A percentile compares a stretch with the other conserved stretches of the same genome.
phyloP scores from a whole-genome alignment of 805 yeast species.

The Teunomyces pallodes region DNA sequence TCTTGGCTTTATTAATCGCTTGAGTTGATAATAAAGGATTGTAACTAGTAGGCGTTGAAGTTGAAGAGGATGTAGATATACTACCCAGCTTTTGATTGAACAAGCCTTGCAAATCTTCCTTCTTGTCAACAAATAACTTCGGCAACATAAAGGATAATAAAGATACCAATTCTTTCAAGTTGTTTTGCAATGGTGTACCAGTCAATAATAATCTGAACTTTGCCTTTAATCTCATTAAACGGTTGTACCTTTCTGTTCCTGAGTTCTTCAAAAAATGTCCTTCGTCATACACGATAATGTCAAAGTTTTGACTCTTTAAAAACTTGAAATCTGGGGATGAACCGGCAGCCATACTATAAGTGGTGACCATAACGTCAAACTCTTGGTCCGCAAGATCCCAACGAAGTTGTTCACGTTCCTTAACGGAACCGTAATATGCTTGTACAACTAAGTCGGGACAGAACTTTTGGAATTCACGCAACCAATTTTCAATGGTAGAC shows the following conservation, averaged over 20 bases:
- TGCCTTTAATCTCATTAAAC: slow-evolving; percentile 80
- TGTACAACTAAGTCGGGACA: slow-evolving; percentile 79
- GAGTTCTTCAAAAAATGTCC: slow-evolving; percentile 97
- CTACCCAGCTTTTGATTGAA: slow-evolving; percentile 88
- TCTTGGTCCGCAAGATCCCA: slow-evolving; percentile 56
- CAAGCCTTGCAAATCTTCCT: slow-evolving; percentile 75
- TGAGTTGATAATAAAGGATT: slow-evolving; percentile 86
- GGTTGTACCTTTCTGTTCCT: slow-evolving; percentile 78
- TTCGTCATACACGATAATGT: slow-evolving; percentile 92
- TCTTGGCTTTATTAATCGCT: slow-evolving; percentile 88
- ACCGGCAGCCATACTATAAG: slow-evolving; percentile 90
- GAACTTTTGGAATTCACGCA: slow-evolving; percentile 87
- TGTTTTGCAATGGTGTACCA: slow-evolving; percentile 96
- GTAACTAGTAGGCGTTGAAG: slow-evolving; percentile 43
- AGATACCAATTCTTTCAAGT: slow-evolving; percentile 85
- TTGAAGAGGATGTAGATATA: slow-evolving; percentile 34
- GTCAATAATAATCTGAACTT: slow-evolving; percentile 84
- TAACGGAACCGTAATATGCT: slow-evolving; percentile 89
- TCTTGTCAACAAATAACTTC: slow-evolving; percentile 69
- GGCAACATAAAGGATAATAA: slow-evolving; percentile 91
- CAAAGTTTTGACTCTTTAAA: slow-evolving; percentile 69
- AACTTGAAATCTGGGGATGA: slow-evolving; percentile 78
- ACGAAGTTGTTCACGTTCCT: slow-evolving; percentile 82
- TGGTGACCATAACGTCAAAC: slow-evolving; percentile 90
- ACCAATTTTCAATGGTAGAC: slow-evolving; percentile 96